Evolutionary conservation across 495 filamentous ascomycete genomes (phyloP), one percentile per base, ranked within the genome.

Genomic region (Mytilinidion resinicola): DNA sequence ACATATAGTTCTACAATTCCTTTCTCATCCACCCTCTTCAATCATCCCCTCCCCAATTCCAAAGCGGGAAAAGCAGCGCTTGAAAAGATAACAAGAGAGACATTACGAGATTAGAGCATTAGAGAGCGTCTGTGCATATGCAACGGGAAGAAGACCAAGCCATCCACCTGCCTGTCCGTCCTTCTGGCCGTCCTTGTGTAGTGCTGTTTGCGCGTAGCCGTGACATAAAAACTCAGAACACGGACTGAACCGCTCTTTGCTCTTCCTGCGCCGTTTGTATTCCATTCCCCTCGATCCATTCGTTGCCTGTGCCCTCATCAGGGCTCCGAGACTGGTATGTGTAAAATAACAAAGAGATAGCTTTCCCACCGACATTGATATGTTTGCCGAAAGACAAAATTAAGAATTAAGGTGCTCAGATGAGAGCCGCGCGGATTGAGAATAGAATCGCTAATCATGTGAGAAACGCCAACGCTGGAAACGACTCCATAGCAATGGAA

Each of bases 61-160:
- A 42, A 42, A 42, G 11, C 39, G 46, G 19, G 21, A 30, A 49
- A 19, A 49, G 46, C 15, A 25, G 17, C 14, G 12, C 6, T 25
- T 6, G 25, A 9, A 49, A 25, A 21, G 33, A 49, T 17, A 49
- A 25, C 25, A 30, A 25, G 46, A 49, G 46, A 49, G 46, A 25
- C 46, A 49, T 49, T 49, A 49, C 17, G 46, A 49, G 21, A 49
- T 30, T 30, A 30, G 21, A 49, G 19, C 46, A 49, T 49, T 49
- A 49, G 46, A 49, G 46, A 49, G 46, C 46, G 46, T 49, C 46
- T 49, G 17, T 19, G 46, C 46, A 49, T 49, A 25, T 25, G 46
- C 14, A 49, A 49, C 46, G 46, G 21, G 21, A 49, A 49, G 5
- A 49, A 49, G 21, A 25, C 19, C 17, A 25, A 11, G 14, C 17